phyloP scores from a whole-genome alignment of 805 yeast genomes.

The Monosporozyma aerobia region DNA sequence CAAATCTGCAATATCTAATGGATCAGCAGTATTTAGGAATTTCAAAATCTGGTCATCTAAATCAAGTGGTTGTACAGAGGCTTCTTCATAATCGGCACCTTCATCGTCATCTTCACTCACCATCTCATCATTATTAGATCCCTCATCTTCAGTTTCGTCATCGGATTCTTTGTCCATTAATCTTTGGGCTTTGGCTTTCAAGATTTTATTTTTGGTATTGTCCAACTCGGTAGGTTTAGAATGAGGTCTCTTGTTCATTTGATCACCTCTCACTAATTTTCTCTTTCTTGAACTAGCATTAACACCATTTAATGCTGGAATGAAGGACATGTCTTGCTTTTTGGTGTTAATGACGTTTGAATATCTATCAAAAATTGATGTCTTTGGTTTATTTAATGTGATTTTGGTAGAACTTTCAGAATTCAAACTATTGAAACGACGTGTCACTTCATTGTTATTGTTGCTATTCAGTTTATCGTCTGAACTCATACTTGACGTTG shows the following conservation, averaged over 20 bases:
- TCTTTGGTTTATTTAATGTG: slow-evolving; percentile 29
- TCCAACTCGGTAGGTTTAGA: slow-evolving; percentile 25
- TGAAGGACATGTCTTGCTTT: neutral
- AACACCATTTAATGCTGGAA: neutral
- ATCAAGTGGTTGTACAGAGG: slow-evolving; percentile 20
- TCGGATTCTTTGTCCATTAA: slow-evolving; percentile 14
- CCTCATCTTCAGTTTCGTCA: slow-evolving; percentile 21
- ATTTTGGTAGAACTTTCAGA: slow-evolving; percentile 20
- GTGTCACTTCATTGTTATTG: neutral
- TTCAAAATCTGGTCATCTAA: slow-evolving; percentile 62
- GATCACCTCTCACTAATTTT: slow-evolving; percentile 34
- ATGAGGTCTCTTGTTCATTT: slow-evolving; percentile 10
- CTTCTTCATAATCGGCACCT: slow-evolving; percentile 27
- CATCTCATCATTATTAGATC: slow-evolving; percentile 23
- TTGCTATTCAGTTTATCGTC: neutral
- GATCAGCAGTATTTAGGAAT: slow-evolving; percentile 70
- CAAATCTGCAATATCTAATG: slow-evolving; percentile 70
- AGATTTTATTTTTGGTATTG: slow-evolving; percentile 24
- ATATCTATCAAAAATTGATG: slow-evolving; percentile 32
- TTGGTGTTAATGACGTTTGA: slow-evolving; percentile 21
- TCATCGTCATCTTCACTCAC: slow-evolving; percentile 36
- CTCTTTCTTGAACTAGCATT: slow-evolving; percentile 27
- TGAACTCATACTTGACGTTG: neutral
- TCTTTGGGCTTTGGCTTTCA: slow-evolving; percentile 17
- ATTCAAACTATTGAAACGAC: neutral